Conservation (phyloP, 306 rosid species). For the Mimosa bimucronata region DNA sequence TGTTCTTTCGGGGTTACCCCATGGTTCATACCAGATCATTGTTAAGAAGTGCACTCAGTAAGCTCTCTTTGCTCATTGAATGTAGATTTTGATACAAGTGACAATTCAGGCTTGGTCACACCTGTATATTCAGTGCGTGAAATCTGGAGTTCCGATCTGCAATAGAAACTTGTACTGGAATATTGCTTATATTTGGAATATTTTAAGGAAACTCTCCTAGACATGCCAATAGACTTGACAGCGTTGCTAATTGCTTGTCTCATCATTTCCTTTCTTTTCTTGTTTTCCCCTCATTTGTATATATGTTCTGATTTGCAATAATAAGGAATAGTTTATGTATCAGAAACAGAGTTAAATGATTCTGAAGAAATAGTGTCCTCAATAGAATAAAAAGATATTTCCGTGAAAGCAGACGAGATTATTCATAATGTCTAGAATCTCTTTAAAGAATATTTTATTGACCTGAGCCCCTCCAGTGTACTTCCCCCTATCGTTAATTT, state of each 20-base stretch:
- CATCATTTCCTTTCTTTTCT: not conserved
- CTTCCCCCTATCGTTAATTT: slow-evolving; percentile 22
- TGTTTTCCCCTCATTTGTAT: not conserved
- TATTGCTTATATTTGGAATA: not conserved
- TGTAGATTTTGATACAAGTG: not conserved
- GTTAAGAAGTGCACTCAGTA: not conserved
- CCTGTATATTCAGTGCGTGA: not conserved
- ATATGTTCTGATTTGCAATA: not conserved
- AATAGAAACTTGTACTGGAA: not conserved
- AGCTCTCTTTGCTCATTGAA: not conserved
- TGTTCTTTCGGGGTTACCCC: not conserved
- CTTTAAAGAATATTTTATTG: slow-evolving; percentile 24
- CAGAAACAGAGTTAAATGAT: slow-evolving; percentile 19
- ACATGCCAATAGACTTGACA: not conserved
- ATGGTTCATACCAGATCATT: not conserved
- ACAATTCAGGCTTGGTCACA: not conserved
- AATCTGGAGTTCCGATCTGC: not conserved
- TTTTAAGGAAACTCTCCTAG: not conserved
- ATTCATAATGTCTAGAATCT: slow-evolving; percentile 31
- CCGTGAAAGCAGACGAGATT: slow-evolving; percentile 24
- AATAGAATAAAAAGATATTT: not conserved
- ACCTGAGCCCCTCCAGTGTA: not conserved
- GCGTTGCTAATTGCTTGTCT: not conserved
- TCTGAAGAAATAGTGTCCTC: slow-evolving; percentile 21
- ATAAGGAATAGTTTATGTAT: not conserved